phyloP scores from a whole-genome alignment of 2,329 filamentous ascomycete species.

The Myriosclerotinia duriaeana region DNA sequence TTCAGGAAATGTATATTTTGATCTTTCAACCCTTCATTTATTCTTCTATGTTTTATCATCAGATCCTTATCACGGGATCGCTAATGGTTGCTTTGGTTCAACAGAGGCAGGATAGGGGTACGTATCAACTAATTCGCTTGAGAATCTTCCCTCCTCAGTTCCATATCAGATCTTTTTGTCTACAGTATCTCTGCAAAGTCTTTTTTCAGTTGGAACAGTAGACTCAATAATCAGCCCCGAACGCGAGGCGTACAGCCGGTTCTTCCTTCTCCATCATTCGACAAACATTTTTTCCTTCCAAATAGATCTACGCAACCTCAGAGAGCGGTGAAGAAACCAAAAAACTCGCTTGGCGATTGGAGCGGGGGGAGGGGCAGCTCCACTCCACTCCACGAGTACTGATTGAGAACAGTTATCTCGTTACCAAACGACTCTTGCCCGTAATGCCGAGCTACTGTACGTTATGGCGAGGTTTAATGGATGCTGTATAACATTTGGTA shows the following conservation, averaged over 20 bases:
- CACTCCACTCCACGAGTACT: constrained; percentile 10
- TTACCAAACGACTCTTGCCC: constrained; percentile 8
- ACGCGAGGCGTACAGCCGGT: background rate
- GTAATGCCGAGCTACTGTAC: background rate
- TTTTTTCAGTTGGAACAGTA: background rate
- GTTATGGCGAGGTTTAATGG: background rate
- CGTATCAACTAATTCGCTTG: constrained; percentile 10
- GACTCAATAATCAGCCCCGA: background rate
- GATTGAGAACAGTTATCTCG: constrained; percentile 1
- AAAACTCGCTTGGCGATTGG: constrained; percentile 16
- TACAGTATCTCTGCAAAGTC: background rate
- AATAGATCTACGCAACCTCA: constrained; percentile 8
- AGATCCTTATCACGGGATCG: background rate
- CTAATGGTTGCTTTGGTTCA: background rate
- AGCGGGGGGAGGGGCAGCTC: constrained; percentile 9
- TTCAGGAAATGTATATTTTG: constrained; percentile 5
- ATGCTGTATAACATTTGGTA: background rate
- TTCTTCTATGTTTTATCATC: background rate
- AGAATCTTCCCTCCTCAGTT: background rate
- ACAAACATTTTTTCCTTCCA: background rate
- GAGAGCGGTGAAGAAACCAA: constrained; percentile 14
- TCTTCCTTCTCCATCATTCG: background rate
- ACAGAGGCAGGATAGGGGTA: background rate
- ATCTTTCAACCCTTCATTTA: background rate
- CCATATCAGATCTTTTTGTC: background rate